Evolutionary conservation across 164 flowering plant genomes (phyloP).

Genomic region (Santalum album): DNA sequence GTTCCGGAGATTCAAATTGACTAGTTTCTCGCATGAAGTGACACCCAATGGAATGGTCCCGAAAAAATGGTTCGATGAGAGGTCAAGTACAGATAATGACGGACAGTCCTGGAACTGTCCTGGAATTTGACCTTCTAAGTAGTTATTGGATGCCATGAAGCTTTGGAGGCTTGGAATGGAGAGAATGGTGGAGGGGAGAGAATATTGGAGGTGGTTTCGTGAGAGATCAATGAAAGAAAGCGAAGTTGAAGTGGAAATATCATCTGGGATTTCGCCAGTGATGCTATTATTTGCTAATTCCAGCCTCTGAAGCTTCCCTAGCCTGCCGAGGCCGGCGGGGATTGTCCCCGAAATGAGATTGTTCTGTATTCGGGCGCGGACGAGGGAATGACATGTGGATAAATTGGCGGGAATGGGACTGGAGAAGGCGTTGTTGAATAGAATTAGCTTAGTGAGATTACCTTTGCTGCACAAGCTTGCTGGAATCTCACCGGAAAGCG

Average conservation of each 20-base stretch:
- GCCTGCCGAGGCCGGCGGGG: slow-evolving; percentile 72
- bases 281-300: slow-evolving; percentile 76
- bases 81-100: slow-evolving; percentile 64
- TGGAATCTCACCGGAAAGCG: slow-evolving; percentile 72
- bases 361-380: slow-evolving; percentile 75
- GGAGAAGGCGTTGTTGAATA: slow-evolving; percentile 79
- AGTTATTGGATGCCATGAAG: slow-evolving; percentile 57
- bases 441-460: slow-evolving; percentile 81
- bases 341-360: slow-evolving; percentile 67
- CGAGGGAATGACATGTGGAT: slow-evolving; percentile 55
- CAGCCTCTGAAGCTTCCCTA: slow-evolving; percentile 60
- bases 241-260: slow-evolving; percentile 51
- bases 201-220: slow-evolving; percentile 52
- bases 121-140: slow-evolving; percentile 64
- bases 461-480: slow-evolving; percentile 47
- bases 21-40: slow-evolving; percentile 69
- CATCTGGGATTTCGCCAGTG: slow-evolving; percentile 66
- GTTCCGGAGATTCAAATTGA: slow-evolving; percentile 55
- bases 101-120: slow-evolving; percentile 86
- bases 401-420: slow-evolving; percentile 60
- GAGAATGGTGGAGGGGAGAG: slow-evolving; percentile 73
- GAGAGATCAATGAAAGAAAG: slow-evolving; percentile 86
- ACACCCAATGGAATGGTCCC: slow-evolving; percentile 75
- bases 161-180: slow-evolving; percentile 66
- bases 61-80: slow-evolving; percentile 63